Evolutionary conservation across 768 basidiomycete species (phyloP), one percentile per base, ranked within the genome.

Genomic region (Cystobasidium ongulense): DNA sequence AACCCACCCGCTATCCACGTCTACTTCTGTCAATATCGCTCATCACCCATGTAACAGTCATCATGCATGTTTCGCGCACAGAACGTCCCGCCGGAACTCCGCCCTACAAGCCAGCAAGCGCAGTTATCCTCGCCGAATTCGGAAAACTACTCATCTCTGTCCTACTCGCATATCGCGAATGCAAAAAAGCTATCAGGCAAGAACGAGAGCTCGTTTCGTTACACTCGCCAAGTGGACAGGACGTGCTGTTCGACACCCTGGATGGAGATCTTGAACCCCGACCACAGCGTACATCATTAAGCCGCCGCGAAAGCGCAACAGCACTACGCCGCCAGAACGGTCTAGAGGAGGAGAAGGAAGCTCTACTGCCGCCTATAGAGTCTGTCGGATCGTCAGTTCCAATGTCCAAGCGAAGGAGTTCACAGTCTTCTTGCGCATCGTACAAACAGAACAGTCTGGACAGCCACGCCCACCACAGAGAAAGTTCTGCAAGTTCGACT

Each of bases 21-120:
- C n/a, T n/a, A n/a, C n/a, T n/a, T n/a, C n/a, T n/a, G n/a, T n/a
- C n/a, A n/a, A 41, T 67, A 1, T 17, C 41, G n/a, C 23, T 64
- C 35, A 39, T 39, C n/a, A n/a, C n/a, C n/a, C n/a, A n/a, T n/a
- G n/a, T n/a, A 35, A 33, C 68, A 33, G 43, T 71, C 46, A 53
- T 71, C n/a, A 71, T 71, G 68, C 68, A 71, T 53, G 39, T 71
- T 5, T 71, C 68, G 2, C 13, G 68, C 10, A 71, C 68, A n/a
- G 36, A 71, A 29, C 31, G 68, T 23, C 50, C 52, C 7, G 46
- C 68, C 31, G 68, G 68, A 1, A 43, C 53, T 17, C 68, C 68
- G 5, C 52, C 68, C n/a, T 71, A 71, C 54, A 59, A 54, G 25
- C 68, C 68, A 15, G 68, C 68, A 35, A 59, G 53, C 54, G 68